A percentile compares a stretch with the other conserved stretches of the same genome.
Conservation (phyloP, 2,329 filamentous ascomycete genomes). For the Colletotrichum melonis region DNA sequence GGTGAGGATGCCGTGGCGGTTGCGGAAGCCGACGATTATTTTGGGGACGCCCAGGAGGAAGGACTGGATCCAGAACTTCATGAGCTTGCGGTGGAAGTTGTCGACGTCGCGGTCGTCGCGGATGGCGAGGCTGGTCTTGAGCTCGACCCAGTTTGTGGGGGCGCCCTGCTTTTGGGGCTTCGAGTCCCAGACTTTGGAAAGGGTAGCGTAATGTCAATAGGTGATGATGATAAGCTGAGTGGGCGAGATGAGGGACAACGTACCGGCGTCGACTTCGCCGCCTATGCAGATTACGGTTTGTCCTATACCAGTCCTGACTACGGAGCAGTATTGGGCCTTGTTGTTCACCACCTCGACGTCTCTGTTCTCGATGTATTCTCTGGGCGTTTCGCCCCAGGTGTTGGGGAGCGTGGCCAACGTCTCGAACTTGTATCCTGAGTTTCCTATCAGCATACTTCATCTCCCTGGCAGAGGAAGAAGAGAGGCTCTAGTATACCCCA, state of each 20-base stretch:
- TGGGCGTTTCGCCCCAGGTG: constrained; percentile 78
- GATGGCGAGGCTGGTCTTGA: constrained; percentile 89
- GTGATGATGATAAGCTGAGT: too few species aligned
- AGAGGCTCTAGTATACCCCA: constrained; percentile 72
- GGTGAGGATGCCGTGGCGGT: constrained; percentile 76
- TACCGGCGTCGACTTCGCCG: constrained; percentile 92
- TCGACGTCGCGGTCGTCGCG: constrained; percentile 74
- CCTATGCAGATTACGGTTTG: constrained; percentile 80
- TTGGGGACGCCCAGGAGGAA: constrained; percentile 93
- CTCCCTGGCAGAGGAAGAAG: not conserved
- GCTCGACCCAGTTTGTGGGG: constrained; percentile 92
- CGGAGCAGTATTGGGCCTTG: constrained; percentile 93
- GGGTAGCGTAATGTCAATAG: constrained; percentile 12
- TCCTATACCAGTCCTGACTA: constrained; percentile 90
- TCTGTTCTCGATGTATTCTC: constrained; percentile 83
- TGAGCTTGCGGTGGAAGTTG: constrained; percentile 88
- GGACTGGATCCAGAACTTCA: constrained; percentile 97
- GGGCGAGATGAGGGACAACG: constrained; percentile 38
- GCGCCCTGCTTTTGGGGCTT: constrained; percentile 74
- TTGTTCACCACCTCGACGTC: constrained; percentile 83
- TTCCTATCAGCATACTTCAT: constrained; percentile 10
- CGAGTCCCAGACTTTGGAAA: constrained; percentile 76
- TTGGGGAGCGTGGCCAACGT: constrained; percentile 80
- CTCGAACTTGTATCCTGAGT: constrained; percentile 94
- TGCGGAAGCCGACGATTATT: constrained; percentile 90